phyloP scores from a whole-genome alignment of 139 green algal species.

The Edaphochlamys debaryana region DNA sequence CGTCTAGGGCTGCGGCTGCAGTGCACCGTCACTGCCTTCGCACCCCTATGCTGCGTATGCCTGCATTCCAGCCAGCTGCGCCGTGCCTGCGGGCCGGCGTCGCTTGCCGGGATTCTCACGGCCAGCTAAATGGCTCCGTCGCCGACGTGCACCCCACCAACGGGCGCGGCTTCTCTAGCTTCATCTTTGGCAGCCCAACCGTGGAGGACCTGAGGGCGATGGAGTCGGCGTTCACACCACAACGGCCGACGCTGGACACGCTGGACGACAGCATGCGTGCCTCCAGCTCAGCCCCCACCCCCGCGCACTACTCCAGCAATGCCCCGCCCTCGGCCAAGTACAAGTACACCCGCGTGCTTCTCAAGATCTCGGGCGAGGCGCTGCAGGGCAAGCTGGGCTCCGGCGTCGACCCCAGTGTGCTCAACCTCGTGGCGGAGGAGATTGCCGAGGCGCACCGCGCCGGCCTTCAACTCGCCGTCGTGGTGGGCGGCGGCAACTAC shows the following conservation, averaged over 20 bases:
- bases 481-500: slow-evolving; percentile 98
- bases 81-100: background rate
- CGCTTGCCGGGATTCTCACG: background rate
- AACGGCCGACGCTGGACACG: too few species aligned
- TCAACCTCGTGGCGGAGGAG: slow-evolving; percentile 87
- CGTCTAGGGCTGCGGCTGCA: too few species aligned
- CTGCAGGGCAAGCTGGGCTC: slow-evolving; percentile 83
- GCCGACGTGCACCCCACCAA: background rate
- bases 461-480: slow-evolving; percentile 87
- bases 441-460: slow-evolving; percentile 69
- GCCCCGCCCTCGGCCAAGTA: background rate
- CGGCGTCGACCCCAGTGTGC: slow-evolving; percentile 90
- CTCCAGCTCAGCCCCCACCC: background rate
- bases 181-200: background rate
- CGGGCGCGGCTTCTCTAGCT: background rate
- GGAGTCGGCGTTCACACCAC: too few species aligned
- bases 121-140: background rate
- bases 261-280: too few species aligned
- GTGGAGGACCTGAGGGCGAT: background rate
- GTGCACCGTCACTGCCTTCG: too few species aligned
- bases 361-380: slow-evolving; percentile 92
- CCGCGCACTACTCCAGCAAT: background rate
- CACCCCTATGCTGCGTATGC: too few species aligned
- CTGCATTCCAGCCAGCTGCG: too few species aligned
- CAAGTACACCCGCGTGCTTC: slow-evolving; percentile 34